Evolutionary conservation across 768 basidiomycete species (phyloP).

Genomic region (Leccinum boreale): DNA sequence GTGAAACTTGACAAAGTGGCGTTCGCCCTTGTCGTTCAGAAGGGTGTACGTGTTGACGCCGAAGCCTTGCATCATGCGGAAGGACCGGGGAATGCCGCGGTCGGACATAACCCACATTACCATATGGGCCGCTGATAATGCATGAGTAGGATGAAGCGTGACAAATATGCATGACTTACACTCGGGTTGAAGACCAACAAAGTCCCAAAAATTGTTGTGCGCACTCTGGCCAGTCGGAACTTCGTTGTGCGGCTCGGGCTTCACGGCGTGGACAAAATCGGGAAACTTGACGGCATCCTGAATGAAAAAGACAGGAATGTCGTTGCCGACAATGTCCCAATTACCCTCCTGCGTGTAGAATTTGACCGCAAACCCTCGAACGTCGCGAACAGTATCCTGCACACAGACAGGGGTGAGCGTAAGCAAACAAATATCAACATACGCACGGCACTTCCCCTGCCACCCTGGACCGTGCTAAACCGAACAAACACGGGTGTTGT

Average conservation of each 20-base stretch:
- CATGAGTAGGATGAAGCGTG: conserved; percentile 11
- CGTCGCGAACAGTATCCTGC: conserved; percentile 76
- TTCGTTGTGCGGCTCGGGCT: conserved; percentile 84
- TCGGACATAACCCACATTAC: conserved; percentile 86
- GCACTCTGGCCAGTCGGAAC: conserved; percentile 64
- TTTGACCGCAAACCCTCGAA: conserved; percentile 82
- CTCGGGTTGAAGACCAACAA: conserved; percentile 67
- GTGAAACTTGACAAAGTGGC: conserved; percentile 87
- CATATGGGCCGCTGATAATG: conserved; percentile 58
- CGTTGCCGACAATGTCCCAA: conserved; percentile 85
- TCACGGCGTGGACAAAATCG: conserved; percentile 80
- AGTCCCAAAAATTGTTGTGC: conserved; percentile 91
- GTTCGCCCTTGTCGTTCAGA: conserved; percentile 60
- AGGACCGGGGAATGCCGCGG: conserved; percentile 80
- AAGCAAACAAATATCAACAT: neutral
- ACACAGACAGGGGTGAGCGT: neutral
- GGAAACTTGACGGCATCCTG: conserved; percentile 83
- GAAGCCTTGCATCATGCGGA: conserved; percentile 87
- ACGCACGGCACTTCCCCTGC: conserved; percentile 76
- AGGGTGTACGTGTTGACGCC: conserved; percentile 86
- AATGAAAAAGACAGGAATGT: conserved; percentile 82
- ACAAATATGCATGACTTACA: conserved; percentile 32
- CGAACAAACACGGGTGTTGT: conserved; percentile 78
- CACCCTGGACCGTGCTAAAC: conserved; percentile 84
- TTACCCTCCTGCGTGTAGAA: conserved; percentile 85